phyloP scores from a whole-genome alignment of 306 rosid genomes.

The Prunus dulcis region DNA sequence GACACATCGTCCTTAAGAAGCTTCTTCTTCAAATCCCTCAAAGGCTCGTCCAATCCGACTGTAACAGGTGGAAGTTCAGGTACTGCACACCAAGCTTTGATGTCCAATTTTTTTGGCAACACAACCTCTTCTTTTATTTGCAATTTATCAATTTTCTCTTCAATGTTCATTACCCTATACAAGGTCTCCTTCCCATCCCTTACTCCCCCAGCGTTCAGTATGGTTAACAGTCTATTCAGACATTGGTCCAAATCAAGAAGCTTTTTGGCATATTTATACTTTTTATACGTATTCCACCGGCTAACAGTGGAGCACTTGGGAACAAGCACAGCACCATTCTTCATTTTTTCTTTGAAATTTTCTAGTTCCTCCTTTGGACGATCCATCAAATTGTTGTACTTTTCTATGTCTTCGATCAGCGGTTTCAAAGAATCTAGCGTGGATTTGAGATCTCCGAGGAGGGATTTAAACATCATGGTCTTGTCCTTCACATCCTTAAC shows the following conservation, averaged over 20 bases:
- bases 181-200: conserved; percentile 19
- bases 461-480: conserved; percentile 23
- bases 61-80: conserved; percentile 31
- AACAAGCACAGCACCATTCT: conserved; percentile 30
- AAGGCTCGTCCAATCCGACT: conserved; percentile 50
- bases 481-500: conserved; percentile 17
- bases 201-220: conserved; percentile 13
- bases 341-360: conserved; percentile 11
- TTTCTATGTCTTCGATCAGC: conserved; percentile 22
- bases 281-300: conserved; percentile 31
- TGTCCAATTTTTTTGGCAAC: background rate
- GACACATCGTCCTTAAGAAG: conserved; percentile 27
- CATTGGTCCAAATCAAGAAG: conserved; percentile 32
- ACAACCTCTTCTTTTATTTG: background rate
- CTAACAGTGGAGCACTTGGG: conserved; percentile 23
- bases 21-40: conserved; percentile 46
- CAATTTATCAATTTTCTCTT: background rate
- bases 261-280: conserved; percentile 23
- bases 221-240: conserved; percentile 20
- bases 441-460: conserved; percentile 9
- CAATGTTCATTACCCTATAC: background rate
- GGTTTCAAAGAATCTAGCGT: conserved; percentile 23
- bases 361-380: conserved; percentile 20
- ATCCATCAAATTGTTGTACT: conserved; percentile 21
- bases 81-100: conserved; percentile 22